Evolutionary conservation across 768 basidiomycete species (phyloP).

Genomic region (Amanita polypyramis): DNA sequence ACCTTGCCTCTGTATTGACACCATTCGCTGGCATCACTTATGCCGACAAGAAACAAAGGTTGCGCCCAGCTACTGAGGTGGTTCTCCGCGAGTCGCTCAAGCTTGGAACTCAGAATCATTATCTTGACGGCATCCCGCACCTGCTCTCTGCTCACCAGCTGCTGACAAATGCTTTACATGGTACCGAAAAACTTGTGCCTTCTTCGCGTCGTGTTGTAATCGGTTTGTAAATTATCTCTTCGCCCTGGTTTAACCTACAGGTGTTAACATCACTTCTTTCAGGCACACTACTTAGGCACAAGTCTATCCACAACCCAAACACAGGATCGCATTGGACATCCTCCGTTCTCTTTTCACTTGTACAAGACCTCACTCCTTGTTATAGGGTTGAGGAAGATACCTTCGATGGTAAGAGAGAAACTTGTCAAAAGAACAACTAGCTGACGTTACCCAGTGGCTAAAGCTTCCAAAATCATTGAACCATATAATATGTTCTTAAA

Average conservation of each 20-base stretch:
- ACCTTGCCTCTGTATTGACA: conserved; percentile 64
- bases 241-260: too few relatives aligned
- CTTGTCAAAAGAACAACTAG: not conserved
- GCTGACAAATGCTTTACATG: conserved; percentile 25
- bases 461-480: conserved; percentile 37
- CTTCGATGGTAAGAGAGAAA: conserved; percentile 32
- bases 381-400: conserved; percentile 32
- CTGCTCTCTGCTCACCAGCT: conserved; percentile 47
- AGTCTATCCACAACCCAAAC: conserved; percentile 48
- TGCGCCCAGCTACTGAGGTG: conserved; percentile 47
- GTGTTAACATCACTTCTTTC: conserved; percentile 1
- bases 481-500: conserved; percentile 57
- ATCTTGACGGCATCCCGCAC: conserved; percentile 62
- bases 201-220: conserved; percentile 46
- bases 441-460: conserved; percentile 22
- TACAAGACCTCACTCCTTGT: conserved; percentile 53
- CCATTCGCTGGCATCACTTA: conserved; percentile 58
- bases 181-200: conserved; percentile 22
- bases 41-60: conserved; percentile 53
- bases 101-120: conserved; percentile 68
- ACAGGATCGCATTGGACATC: conserved; percentile 62
- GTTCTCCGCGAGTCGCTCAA: conserved; percentile 81
- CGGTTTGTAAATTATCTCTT: conserved; percentile 26
- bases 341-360: conserved; percentile 64
- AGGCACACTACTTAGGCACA: conserved; percentile 66